phyloP scores from a whole-genome alignment of 495 filamentous ascomycete genomes.

The Glonium stellatum region DNA sequence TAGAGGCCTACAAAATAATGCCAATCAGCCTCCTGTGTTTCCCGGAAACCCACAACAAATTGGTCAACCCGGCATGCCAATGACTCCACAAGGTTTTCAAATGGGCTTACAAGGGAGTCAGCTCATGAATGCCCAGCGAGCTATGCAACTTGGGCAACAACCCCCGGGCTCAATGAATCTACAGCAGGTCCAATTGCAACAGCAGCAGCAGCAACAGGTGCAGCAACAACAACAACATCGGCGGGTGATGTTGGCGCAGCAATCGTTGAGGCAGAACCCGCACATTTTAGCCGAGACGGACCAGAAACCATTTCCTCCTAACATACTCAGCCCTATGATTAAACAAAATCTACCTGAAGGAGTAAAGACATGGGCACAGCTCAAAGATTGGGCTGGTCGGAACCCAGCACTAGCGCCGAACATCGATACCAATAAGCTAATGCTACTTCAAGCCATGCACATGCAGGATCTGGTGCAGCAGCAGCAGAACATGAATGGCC shows the following conservation, averaged over 20 bases:
- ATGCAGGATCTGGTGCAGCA: constrained; percentile 18
- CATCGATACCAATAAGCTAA: constrained; percentile 8
- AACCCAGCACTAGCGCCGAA: constrained; percentile 15
- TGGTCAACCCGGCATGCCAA: constrained; percentile 14
- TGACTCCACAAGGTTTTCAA: constrained; percentile 16
- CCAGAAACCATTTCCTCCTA: constrained; percentile 11
- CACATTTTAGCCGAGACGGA: constrained; percentile 17
- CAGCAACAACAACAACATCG: constrained; percentile 6
- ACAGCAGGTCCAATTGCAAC: constrained; percentile 10
- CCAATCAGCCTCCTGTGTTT: constrained; percentile 1
- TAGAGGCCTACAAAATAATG: constrained; percentile 1
- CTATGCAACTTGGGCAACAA: constrained; percentile 16
- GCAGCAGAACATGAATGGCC: not conserved
- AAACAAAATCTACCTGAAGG: constrained; percentile 13
- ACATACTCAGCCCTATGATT: constrained; percentile 2
- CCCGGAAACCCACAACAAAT: constrained; percentile 4
- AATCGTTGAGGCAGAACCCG: constrained; percentile 10
- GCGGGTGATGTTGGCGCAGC: constrained; percentile 4
- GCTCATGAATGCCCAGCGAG: constrained; percentile 11
- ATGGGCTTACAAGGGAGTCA: constrained; percentile 9
- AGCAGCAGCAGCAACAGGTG: not conserved
- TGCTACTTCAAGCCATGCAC: constrained; percentile 21
- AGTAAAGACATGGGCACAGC: constrained; percentile 25
- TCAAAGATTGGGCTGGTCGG: constrained; percentile 23
- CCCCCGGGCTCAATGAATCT: constrained; percentile 12